A percentile compares a stretch with the other conserved stretches of the same genome.
phyloP scores from a whole-genome alignment of 192 early-diverging fungal species.

The Linnemannia elongata region DNA sequence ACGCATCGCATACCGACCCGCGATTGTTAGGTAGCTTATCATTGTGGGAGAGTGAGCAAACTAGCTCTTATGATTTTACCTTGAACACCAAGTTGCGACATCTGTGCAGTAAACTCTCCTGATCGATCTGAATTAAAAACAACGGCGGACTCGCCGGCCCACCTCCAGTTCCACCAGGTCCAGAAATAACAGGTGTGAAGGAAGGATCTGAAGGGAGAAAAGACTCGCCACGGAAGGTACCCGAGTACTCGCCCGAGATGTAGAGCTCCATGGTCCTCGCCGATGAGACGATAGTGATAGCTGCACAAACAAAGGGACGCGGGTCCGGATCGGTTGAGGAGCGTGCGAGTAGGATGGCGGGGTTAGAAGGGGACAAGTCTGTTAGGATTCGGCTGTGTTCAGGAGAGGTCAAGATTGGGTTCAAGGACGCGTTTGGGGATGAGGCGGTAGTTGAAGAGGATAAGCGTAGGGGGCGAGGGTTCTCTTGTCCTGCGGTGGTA shows the following conservation, averaged over 20 bases:
- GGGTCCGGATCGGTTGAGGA: neutral
- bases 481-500: neutral
- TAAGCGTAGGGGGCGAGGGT: neutral
- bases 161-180: no score
- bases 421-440: neutral
- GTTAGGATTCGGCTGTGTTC: neutral
- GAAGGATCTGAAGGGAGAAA: neutral
- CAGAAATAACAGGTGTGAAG: neutral
- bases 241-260: constrained; percentile 19
- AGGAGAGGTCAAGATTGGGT: neutral
- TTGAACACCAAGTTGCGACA: constrained; percentile 34
- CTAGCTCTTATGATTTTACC: constrained; percentile 9
- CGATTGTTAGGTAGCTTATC: no score
- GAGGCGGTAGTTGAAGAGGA: neutral
- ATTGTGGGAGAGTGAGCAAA: neutral
- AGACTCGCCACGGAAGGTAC: constrained; percentile 44
- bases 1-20: no score
- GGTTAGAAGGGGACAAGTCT: constrained; percentile 13
- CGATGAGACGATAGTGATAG: constrained; percentile 31
- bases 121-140: constrained; percentile 21
- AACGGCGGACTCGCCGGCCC: neutral
- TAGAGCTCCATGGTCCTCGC: constrained; percentile 41
- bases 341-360: constrained; percentile 19
- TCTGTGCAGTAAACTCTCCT: constrained; percentile 10
- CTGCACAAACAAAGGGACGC: neutral